Evolutionary conservation across 768 basidiomycete genomes (phyloP), one percentile per base, ranked within the genome.

Genomic region (Xerocomellus amylosporus): DNA sequence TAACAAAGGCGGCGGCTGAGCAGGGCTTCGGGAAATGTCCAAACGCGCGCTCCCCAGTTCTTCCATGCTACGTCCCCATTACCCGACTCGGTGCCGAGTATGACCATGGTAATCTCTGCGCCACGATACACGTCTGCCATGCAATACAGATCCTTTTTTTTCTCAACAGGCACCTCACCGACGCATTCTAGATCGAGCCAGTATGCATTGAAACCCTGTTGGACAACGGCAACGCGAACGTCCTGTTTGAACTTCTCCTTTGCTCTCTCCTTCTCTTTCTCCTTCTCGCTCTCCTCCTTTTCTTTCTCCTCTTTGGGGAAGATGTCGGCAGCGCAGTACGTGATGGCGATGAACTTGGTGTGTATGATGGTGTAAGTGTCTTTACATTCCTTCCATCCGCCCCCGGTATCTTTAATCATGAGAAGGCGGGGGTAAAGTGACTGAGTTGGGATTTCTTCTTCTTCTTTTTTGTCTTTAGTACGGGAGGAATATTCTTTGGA

Each of bases 141-240:
- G 20, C 61, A 47, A 36, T 62, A 62, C 20, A 62, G 24, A 36
- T 58, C 59, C 14, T 48, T 6, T 17, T 62, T 61, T 40, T 55
- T 61, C 28, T 62, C 60, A n/a, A 51, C 50, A 7, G 43, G 28
- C 10, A 49, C 48, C 30, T 60, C 26, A 8, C 58, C 55, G 31
- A 60, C 9, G 26, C 62, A 64, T 24, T 64, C 62, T 42, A 61
- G 13, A 37, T 64, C 62, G 22, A 55, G 47, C 62, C 62, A 64
- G 41, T 64, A 64, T 5, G 62, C 62, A 5, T 55, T 2, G 24
- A 49, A 47, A 19, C 33, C 50, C 20, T 13, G 15, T n/a, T 7
- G 38, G 40, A 26, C 39, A 36, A 20, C 43, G 4, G 43, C 45
- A 2, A 28, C 19, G 8, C 55, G 59, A 40, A 64, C 49, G 34